Conservation (phyloP, 495 filamentous ascomycete species). For the Xylaria sp. region DNA sequence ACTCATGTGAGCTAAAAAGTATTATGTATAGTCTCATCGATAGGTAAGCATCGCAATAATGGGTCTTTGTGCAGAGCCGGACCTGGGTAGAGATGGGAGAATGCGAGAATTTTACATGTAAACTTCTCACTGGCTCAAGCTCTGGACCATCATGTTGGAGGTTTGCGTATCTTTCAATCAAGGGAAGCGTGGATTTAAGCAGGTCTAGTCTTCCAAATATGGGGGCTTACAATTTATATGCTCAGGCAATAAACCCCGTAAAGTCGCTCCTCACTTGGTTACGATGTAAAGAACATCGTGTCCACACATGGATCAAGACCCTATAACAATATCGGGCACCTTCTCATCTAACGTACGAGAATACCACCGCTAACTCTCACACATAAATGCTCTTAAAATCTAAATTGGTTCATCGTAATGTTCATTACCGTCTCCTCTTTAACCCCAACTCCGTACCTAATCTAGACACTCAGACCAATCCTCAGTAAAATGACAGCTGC, state of each 20-base stretch:
- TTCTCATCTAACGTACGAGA: neutral
- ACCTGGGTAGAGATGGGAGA: neutral
- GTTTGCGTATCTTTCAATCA: neutral
- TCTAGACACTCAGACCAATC: neutral
- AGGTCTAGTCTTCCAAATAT: neutral
- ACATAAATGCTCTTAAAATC: neutral
- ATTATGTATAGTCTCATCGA: too few species aligned
- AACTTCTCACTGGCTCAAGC: neutral
- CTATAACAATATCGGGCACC: neutral
- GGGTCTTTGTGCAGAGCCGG: too few species aligned
- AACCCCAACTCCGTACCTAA: neutral
- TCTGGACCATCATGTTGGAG: neutral
- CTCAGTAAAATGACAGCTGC: neutral
- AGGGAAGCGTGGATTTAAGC: neutral
- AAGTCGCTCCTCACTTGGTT: neutral
- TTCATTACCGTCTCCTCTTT: slow-evolving; percentile 3
- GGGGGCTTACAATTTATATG: neutral
- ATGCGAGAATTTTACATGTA: too few species aligned
- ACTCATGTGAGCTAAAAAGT: too few species aligned
- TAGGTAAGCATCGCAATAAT: neutral
- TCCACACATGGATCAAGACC: neutral
- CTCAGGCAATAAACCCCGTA: neutral
- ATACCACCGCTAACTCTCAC: neutral
- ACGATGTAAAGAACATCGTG: neutral
- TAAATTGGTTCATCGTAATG: neutral